Percentiles rank a stretch among this genome's conserved stretches.
phyloP scores from a whole-genome alignment of 345 rosid species.

The Kandelia obovata region DNA sequence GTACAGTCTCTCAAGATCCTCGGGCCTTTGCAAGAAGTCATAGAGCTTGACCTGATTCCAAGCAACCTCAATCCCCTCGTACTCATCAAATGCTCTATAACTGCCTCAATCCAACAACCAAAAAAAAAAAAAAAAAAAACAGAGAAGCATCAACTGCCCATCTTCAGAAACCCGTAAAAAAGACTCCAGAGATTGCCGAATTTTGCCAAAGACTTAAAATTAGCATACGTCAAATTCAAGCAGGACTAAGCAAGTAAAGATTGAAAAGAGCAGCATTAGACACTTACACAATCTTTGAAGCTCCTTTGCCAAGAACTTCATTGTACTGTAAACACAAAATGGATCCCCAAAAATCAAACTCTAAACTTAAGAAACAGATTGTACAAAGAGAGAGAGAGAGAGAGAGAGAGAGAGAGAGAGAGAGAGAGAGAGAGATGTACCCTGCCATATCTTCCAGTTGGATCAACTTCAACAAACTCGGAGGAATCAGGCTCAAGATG shows the following conservation, averaged over 20 bases:
- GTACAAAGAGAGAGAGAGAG: not conserved
- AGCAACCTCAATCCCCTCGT: constrained; percentile 95
- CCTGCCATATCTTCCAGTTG: constrained; percentile 96
- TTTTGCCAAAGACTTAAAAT: constrained; percentile 9
- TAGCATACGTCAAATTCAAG: constrained; percentile 11
- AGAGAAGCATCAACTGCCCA: constrained; percentile 8
- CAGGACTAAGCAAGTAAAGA: not conserved
- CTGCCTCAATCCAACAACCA: constrained; percentile 38
- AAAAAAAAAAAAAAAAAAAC: too few species aligned
- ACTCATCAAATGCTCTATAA: constrained; percentile 94
- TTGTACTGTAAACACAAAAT: constrained; percentile 50
- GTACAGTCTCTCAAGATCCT: constrained; percentile 93
- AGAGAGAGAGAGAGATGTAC: constrained; percentile 35
- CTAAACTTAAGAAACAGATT: not conserved
- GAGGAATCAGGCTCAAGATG: constrained; percentile 45
- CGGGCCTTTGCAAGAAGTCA: constrained; percentile 90
- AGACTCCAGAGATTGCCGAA: constrained; percentile 12
- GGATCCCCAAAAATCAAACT: constrained; percentile 10
- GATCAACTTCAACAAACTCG: constrained; percentile 96
- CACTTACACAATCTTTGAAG: constrained; percentile 94
- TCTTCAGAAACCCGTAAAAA: constrained; percentile 14
- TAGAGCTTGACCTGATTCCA: constrained; percentile 99
- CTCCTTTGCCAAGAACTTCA: constrained; percentile 95
- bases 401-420: constrained; percentile 5
- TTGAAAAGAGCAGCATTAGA: constrained; percentile 21